Evolutionary conservation across 148 eudicot species (phyloP).

Genomic region (Silene latifolia): DNA sequence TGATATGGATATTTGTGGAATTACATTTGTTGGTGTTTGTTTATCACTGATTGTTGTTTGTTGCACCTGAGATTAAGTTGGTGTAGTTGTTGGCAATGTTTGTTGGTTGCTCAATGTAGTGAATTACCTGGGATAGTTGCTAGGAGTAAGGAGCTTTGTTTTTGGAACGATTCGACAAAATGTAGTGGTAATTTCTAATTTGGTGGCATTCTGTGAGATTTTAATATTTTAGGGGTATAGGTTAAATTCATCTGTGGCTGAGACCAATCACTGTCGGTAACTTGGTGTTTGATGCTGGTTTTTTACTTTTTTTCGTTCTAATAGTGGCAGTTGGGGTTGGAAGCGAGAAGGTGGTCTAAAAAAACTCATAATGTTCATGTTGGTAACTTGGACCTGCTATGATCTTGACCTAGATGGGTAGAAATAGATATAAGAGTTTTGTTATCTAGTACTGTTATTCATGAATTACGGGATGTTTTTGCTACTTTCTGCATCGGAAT

Average conservation of each 20-base stretch:
- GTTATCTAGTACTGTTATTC: not conserved
- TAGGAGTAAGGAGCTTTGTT: no score
- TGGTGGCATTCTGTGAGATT: not conserved
- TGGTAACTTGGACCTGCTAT: not conserved
- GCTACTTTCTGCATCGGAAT: not conserved
- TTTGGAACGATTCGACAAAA: no score
- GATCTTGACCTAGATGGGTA: constrained; percentile 1
- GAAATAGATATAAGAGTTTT: not conserved
- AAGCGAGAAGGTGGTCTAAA: not conserved
- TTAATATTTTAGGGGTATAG: not conserved
- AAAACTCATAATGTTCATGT: not conserved
- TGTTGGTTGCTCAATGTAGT: no score
- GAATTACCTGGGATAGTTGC: no score
- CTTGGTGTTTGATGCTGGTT: not conserved
- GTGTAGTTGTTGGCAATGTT: no score
- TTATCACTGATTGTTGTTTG: no score
- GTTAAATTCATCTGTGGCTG: not conserved
- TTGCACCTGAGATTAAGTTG: no score
- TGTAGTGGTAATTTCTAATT: no score
- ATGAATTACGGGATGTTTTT: not conserved
- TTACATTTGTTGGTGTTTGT: no score
- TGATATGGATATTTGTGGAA: no score
- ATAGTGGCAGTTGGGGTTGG: not conserved
- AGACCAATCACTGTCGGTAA: not conserved
- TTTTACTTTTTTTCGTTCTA: no score